Percentiles rank a stretch among this genome's conserved stretches.
Evolutionary conservation across 2,329 filamentous ascomycete species (phyloP).

Genomic region (Paracoccidioides lutzii): DNA sequence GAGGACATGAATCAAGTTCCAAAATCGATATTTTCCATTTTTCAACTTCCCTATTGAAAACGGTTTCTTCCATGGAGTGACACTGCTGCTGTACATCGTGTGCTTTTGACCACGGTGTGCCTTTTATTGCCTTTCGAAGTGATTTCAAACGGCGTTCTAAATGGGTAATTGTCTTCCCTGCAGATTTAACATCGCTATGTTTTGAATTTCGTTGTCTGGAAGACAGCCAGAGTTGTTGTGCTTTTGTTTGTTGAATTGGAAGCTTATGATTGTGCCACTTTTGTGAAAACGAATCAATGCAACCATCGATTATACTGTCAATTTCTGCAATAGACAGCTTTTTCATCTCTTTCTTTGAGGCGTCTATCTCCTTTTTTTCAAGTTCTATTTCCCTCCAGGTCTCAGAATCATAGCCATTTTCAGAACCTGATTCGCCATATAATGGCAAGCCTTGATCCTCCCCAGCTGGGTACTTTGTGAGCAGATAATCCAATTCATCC

Average conservation of each 20-base stretch:
- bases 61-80: conserved; percentile 47
- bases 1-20: conserved; percentile 21
- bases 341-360: conserved; percentile 11
- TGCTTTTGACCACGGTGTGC: conserved; percentile 40
- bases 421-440: conserved; percentile 43
- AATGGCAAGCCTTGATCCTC: conserved; percentile 35
- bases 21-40: conserved; percentile 36
- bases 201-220: conserved; percentile 35
- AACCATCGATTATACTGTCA: conserved; percentile 40
- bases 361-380: conserved; percentile 21
- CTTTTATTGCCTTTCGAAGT: conserved; percentile 40
- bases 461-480: conserved; percentile 32
- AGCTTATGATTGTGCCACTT: conserved; percentile 49
- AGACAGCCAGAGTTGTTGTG: conserved; percentile 48
- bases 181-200: conserved; percentile 31
- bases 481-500: conserved; percentile 21
- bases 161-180: conserved; percentile 31
- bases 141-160: conserved; percentile 44
- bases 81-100: conserved; percentile 45
- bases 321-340: conserved; percentile 37
- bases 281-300: conserved; percentile 38
- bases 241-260: conserved; percentile 43
- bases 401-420: conserved; percentile 45
- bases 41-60: conserved; percentile 43
- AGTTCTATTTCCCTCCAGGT: conserved; percentile 44